Base-by-base conservation (phyloP, 2,329 filamentous ascomycete genomes). In the Ophiognomonia clavigignenti-juglandacearum region DNA sequence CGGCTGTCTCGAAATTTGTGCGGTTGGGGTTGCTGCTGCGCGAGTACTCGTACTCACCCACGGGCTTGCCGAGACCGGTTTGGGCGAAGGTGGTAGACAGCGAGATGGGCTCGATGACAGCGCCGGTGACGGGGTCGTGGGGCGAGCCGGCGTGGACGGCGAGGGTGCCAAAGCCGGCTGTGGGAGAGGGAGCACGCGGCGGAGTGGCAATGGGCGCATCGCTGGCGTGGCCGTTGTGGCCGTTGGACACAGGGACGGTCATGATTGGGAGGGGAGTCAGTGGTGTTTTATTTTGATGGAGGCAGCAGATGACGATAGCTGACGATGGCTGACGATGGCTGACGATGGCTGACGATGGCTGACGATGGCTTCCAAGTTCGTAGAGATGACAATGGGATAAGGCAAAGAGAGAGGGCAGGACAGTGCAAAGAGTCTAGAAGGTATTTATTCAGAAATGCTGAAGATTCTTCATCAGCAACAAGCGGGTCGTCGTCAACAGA, bases 11-110 rank as follows among this genome's bases (percentile, higher is more conserved):
- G 62, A 98, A 97, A 73, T 96, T 95, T 64, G 88, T 81, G 50
- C 93, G 82, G 73, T 98, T 98, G 45, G 93, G 93, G 69, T 98
- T 98, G 53, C 88, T 83, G 61, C 88, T 95, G 53, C 93, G 83
- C 45, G 86, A 90, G 75, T 98, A 98, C 70, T 98, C 93, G 71
- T 91, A 96, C 53, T 74, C 72, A 61, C 93, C 93, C 24, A 97
- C 74, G 2, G 93, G 93, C 67, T 86, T 82, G 54, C 92, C 93
- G 19, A 96, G 90, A 11, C 82, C 80, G 13, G 82, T 84, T 72
- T 98, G 93, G n/a, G 88, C 89, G 63, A 92, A 98, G 6, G 93
- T 98, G 14, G 93, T 97, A 20, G 91, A 96, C 20, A 98, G 82
- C 9, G 92, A 96, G 66, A 98, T 96, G 58, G 93, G 73, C 69